Evolutionary conservation across 371 early-diverging fungal genomes (phyloP).

Genomic region (Saksenaea oblongispora): DNA sequence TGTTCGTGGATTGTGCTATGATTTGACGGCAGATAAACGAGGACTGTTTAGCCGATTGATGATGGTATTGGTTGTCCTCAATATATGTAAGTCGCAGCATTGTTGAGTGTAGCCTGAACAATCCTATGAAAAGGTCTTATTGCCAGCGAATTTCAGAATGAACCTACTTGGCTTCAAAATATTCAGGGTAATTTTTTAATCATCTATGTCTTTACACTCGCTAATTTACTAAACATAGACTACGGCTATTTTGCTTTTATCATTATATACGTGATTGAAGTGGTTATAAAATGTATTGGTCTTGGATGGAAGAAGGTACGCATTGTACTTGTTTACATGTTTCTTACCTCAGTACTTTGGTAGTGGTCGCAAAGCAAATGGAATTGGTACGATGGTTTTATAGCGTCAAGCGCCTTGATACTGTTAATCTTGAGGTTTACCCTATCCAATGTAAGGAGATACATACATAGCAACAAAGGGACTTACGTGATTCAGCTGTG

Average conservation of each 20-base stretch:
- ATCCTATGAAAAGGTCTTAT: slow-evolving; percentile 19
- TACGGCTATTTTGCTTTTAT: slow-evolving; percentile 50
- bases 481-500: slow-evolving; percentile 23
- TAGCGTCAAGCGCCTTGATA: slow-evolving; percentile 46
- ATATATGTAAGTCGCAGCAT: slow-evolving; percentile 32
- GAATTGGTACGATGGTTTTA: slow-evolving; percentile 55
- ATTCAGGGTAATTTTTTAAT: slow-evolving; percentile 37
- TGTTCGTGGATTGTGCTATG: slow-evolving; percentile 53
- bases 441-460: slow-evolving; percentile 36
- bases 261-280: slow-evolving; percentile 47
- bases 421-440: slow-evolving; percentile 52
- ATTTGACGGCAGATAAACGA: slow-evolving; percentile 51
- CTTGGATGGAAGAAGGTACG: slow-evolving; percentile 58
- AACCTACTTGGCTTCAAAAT: slow-evolving; percentile 39
- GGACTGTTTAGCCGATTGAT: slow-evolving; percentile 53
- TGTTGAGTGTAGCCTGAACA: not conserved
- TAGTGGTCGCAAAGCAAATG: slow-evolving; percentile 62
- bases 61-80: slow-evolving; percentile 47
- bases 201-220: not conserved
- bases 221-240: slow-evolving; percentile 28
- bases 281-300: slow-evolving; percentile 48
- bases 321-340: not conserved
- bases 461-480: not conserved
- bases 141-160: slow-evolving; percentile 49
- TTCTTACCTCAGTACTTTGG: not conserved